phyloP scores from a whole-genome alignment of 1,284 basidiomycete genomes.

The Cutaneotrichosporon dermatis region DNA sequence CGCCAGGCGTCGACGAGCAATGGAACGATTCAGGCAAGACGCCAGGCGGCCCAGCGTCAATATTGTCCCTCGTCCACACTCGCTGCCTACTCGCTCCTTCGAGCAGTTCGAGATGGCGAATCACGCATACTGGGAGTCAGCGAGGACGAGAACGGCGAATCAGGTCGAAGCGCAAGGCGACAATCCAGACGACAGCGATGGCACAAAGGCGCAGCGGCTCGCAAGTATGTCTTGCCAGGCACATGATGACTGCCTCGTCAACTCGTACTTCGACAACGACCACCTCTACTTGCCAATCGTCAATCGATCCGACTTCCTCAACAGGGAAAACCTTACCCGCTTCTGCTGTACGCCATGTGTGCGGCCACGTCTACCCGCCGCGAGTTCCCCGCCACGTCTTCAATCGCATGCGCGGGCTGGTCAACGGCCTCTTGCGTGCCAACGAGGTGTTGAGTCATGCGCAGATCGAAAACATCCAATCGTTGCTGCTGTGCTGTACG shows the following conservation, averaged over 20 bases:
- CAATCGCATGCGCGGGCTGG: slow-evolving; percentile 73
- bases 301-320: slow-evolving; percentile 77
- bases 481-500: slow-evolving; percentile 60
- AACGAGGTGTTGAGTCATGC: slow-evolving; percentile 87
- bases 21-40: neutral
- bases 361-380: slow-evolving; percentile 80
- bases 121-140: slow-evolving; percentile 79
- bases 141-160: slow-evolving; percentile 75
- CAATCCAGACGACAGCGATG: slow-evolving; percentile 22
- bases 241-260: slow-evolving; percentile 78
- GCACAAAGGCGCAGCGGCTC: slow-evolving; percentile 17
- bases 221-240: slow-evolving; percentile 55
- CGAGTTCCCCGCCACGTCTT: slow-evolving; percentile 79
- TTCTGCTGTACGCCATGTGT: slow-evolving; percentile 84
- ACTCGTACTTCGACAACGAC: slow-evolving; percentile 82
- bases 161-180: slow-evolving; percentile 64
- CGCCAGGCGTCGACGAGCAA: slow-evolving; percentile 5
- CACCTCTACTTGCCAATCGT: slow-evolving; percentile 82
- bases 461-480: slow-evolving; percentile 81
- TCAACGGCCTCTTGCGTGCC: slow-evolving; percentile 78
- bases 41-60: slow-evolving; percentile 38
- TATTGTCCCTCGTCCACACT: slow-evolving; percentile 84
- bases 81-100: slow-evolving; percentile 74
- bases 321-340: slow-evolving; percentile 51
- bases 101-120: slow-evolving; percentile 81